phyloP scores from a whole-genome alignment of 345 rosid species.

The Physaria fendleri region DNA sequence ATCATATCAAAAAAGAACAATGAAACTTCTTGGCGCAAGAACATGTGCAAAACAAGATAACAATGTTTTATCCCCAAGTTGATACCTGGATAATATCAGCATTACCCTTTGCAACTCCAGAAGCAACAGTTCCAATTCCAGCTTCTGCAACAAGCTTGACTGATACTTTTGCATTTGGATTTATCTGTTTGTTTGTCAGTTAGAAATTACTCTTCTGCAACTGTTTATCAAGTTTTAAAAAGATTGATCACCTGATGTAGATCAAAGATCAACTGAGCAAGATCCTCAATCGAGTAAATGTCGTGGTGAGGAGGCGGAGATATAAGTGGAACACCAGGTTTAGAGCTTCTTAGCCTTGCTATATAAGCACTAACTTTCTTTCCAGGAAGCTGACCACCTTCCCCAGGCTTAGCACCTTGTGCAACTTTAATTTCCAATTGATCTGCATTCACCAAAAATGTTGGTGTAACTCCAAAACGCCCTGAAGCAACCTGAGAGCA shows the following conservation, averaged over 20 bases:
- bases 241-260: slow-evolving; percentile 77
- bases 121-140: slow-evolving; percentile 98
- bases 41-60: background rate
- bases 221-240: background rate
- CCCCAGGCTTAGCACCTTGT: slow-evolving; percentile 99
- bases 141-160: slow-evolving; percentile 99
- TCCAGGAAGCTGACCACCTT: slow-evolving; percentile 98
- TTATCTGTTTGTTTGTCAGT: slow-evolving; percentile 59
- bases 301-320: slow-evolving; percentile 99
- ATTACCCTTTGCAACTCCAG: slow-evolving; percentile 99
- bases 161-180: slow-evolving; percentile 94
- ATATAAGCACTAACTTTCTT: slow-evolving; percentile 99
- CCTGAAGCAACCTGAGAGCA: slow-evolving; percentile 92
- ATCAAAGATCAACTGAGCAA: slow-evolving; percentile 95
- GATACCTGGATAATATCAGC: slow-evolving; percentile 94
- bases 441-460: slow-evolving; percentile 91
- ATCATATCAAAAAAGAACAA: slow-evolving; percentile 6
- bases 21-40: background rate
- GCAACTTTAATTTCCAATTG: slow-evolving; percentile 97
- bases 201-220: background rate
- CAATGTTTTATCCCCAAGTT: background rate
- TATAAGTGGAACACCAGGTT: slow-evolving; percentile 98
- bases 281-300: slow-evolving; percentile 95
- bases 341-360: slow-evolving; percentile 90
- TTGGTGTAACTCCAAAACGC: slow-evolving; percentile 97